Percentiles rank a stretch among this genome's conserved stretches.
These are phyloP conservation scores for Physcomitrellopsis africana DNA, from an alignment of 225 moss, liverwort and hornwort species.

Conservation along the genomic window DNA sequence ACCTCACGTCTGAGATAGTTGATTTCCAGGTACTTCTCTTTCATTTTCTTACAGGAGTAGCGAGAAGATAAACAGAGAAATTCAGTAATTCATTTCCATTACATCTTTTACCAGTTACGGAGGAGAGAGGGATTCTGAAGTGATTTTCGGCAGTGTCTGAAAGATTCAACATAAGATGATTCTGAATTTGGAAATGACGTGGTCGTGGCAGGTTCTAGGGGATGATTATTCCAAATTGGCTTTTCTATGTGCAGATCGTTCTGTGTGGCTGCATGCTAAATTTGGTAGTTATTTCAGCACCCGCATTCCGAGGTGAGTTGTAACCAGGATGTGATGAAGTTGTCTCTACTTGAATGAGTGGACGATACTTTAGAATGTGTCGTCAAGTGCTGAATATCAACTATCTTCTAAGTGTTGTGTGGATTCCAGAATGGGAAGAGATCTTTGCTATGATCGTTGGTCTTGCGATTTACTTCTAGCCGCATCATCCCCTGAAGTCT, in stretches of 20 bases:
- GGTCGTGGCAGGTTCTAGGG: constrained; percentile 62
- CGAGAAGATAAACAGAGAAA: too few relatives aligned
- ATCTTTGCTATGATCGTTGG: constrained; percentile 84
- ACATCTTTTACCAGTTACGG: neutral
- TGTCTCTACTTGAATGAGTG: neutral
- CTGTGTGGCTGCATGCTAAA: constrained; percentile 89
- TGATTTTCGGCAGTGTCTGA: neutral
- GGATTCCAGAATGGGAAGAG: constrained; percentile 86
- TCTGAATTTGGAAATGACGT: constrained; percentile 28
- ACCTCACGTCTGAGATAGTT: constrained; percentile 87
- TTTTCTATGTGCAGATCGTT: constrained; percentile 93
- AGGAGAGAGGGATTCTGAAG: neutral
- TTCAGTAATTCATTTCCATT: neutral
- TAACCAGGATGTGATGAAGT: neutral
- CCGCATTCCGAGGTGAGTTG: constrained; percentile 76
- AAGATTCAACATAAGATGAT: constrained; percentile 2
- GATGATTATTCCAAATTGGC: constrained; percentile 98
- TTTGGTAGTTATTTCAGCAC: constrained; percentile 97
- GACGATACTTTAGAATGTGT: constrained; percentile 4
- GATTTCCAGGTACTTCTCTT: constrained; percentile 73
- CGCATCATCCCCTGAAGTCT: constrained; percentile 87
- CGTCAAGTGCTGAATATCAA: constrained; percentile 22
- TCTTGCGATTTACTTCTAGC: constrained; percentile 94
- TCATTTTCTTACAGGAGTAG: neutral
- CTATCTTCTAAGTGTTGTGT: constrained; percentile 3